Evolutionary conservation across 1,284 basidiomycete species (phyloP).

Genomic region (Meripilus lineatus): DNA sequence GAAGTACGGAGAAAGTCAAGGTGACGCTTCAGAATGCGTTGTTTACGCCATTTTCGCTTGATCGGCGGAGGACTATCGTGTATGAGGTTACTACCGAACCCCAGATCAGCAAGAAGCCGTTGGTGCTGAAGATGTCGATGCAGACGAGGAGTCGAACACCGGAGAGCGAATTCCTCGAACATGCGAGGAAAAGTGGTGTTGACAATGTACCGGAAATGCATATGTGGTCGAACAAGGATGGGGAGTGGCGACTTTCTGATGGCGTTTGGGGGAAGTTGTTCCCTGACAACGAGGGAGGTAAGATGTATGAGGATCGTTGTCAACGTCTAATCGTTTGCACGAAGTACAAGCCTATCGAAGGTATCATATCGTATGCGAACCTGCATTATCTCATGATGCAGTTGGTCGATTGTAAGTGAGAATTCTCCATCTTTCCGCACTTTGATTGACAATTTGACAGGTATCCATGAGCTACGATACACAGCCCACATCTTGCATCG

Average conservation of each 20-base stretch:
- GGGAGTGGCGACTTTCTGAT: background rate
- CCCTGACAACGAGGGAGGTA: background rate
- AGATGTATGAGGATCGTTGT: conserved; percentile 6
- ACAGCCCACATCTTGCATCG: conserved; percentile 10
- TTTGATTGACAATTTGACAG: conserved; percentile 1
- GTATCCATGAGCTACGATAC: conserved; percentile 9
- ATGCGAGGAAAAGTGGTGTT: background rate
- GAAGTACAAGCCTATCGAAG: conserved; percentile 5
- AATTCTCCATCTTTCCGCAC: background rate
- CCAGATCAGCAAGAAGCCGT: background rate
- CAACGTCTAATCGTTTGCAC: conserved; percentile 7
- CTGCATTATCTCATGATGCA: conserved; percentile 7
- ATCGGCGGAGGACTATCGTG: background rate
- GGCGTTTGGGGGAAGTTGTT: conserved; percentile 1
- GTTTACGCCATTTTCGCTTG: conserved; percentile 4
- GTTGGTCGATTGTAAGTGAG: conserved; percentile 10
- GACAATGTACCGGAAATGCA: conserved; percentile 6
- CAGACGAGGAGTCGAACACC: background rate
- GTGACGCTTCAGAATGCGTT: conserved; percentile 1
- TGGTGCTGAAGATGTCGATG: conserved; percentile 6
- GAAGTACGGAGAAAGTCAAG: background rate
- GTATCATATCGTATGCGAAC: conserved; percentile 1
- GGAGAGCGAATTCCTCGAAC: background rate
- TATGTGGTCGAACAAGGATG: background rate
- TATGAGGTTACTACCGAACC: conserved; percentile 3